Evolutionary conservation across 768 basidiomycete species (phyloP), one percentile per base, ranked within the genome.

Genomic region (Lactarius pseudohatsudake): DNA sequence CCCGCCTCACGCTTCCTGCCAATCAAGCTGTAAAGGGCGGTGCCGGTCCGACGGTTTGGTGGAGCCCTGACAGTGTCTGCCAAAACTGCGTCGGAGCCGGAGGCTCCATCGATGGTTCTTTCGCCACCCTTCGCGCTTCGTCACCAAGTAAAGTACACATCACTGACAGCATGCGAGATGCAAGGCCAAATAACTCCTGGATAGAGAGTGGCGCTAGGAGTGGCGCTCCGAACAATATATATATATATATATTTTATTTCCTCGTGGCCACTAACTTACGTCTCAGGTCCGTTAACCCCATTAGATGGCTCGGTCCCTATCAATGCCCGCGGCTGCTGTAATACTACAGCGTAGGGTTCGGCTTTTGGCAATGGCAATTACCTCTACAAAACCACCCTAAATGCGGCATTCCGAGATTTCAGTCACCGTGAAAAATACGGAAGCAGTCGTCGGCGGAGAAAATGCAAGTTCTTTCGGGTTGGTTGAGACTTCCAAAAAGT

Each of bases 1-100:
- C 22, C 47, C 47, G 47, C 47, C 47, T 22, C 47, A 53, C 50
- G 50, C 50, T 53, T 53, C 50, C 26, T 53, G 50, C 47, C 22
- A 50, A 50, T 50, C 47, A 50, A 18, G 43, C 43, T 45, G 43
- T 10, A 45, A 54, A 54, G 32, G 55, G 55, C 55, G 55, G 55
- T 56, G 55, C 32, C 30, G 32, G 30, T 7, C 32, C 50, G 50
- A 26, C 22, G 13, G 22, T 28, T 53, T 53, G 50, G 50, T 53
- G 3, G 5, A 53, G 11, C 13, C 50, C 50, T 53, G 50, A 53
- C 26, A 53, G 50, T 11, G 43, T 45, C 43, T 45, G 43, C 20
- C 43, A 45, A 43, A 50, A 50, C 47, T 7, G 47, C 47, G 22
- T 50, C 47, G 47, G 47, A 50, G 7, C 11, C 47, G 47, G 8